phyloP scores from a whole-genome alignment of 371 early-diverging fungal genomes.

The Syncephalastrum contaminatum region DNA sequence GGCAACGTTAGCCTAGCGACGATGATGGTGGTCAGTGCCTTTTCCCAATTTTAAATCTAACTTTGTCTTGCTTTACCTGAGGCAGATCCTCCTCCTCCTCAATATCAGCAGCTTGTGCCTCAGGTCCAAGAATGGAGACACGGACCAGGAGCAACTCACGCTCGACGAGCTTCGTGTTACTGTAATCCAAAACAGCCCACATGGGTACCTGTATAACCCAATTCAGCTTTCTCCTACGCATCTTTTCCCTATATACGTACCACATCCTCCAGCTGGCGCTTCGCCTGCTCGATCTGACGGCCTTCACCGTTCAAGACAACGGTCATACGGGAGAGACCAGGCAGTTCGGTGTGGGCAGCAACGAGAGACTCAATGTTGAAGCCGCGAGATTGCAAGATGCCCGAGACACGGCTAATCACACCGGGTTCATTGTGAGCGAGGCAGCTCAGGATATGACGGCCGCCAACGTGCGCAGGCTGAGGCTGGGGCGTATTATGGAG shows the following conservation, averaged over 20 bases:
- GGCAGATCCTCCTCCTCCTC: constrained; percentile 28
- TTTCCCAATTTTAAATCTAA: constrained; percentile 13
- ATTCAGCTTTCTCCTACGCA: not conserved
- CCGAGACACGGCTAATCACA: constrained; percentile 88
- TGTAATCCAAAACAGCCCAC: constrained; percentile 97
- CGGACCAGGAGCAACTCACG: constrained; percentile 91
- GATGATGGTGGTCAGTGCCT: not conserved
- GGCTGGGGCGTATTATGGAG: constrained; percentile 79
- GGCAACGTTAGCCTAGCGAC: constrained; percentile 8
- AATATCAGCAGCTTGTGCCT: constrained; percentile 44
- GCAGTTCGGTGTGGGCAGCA: constrained; percentile 92
- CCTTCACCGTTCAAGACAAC: constrained; percentile 87
- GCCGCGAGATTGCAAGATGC: constrained; percentile 91
- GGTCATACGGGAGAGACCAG: constrained; percentile 93
- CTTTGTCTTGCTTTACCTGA: constrained; percentile 35
- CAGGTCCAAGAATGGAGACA: constrained; percentile 85
- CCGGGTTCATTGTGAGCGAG: constrained; percentile 97
- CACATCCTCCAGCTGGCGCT: constrained; percentile 92
- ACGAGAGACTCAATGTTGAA: constrained; percentile 97
- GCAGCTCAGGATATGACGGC: constrained; percentile 89
- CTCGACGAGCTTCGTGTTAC: constrained; percentile 78
- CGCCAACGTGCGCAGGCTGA: constrained; percentile 36
- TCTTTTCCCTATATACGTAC: constrained; percentile 29
- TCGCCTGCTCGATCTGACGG: constrained; percentile 86
- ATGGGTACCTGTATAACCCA: constrained; percentile 71